phyloP scores from a whole-genome alignment of 2,329 filamentous ascomycete species.

The Monosporascus sp. region DNA sequence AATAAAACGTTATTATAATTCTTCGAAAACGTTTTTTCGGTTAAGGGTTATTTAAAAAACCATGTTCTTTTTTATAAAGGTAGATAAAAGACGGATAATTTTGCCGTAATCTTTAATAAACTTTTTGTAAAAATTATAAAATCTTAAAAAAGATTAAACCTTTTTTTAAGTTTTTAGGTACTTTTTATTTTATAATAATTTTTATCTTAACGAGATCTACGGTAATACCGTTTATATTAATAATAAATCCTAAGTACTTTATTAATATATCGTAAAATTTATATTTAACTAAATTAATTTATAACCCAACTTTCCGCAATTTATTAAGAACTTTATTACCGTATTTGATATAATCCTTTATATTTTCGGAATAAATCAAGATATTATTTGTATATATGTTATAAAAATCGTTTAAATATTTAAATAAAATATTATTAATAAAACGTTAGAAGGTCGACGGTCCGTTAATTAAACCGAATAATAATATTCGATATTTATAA shows the following conservation, averaged over 20 bases:
- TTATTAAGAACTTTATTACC: not conserved
- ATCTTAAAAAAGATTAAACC: conserved; percentile 3
- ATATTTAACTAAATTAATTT: conserved; percentile 1
- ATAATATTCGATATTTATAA: not conserved
- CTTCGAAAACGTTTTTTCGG: not conserved
- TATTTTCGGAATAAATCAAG: conserved; percentile 3
- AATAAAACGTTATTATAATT: not conserved
- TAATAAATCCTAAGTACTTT: not conserved
- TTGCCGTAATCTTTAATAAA: conserved; percentile 2
- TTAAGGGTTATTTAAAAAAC: not conserved
- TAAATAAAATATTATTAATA: conserved; percentile 1
- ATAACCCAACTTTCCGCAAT: not conserved
- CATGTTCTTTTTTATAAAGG: not conserved
- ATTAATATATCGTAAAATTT: conserved; percentile 1
- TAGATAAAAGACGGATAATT: not conserved
- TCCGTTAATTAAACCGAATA: not conserved
- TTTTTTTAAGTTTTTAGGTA: not conserved
- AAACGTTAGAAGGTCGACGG: not conserved
- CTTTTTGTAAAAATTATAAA: conserved; percentile 5
- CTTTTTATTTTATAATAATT: conserved; percentile 1
- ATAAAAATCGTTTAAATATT: conserved; percentile 1
- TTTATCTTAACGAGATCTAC: not conserved
- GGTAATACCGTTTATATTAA: not conserved
- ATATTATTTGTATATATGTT: conserved; percentile 2
- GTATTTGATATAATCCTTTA: not conserved